Evolutionary conservation across 2,329 filamentous ascomycete genomes (phyloP), one percentile per base, ranked within the genome.

Genomic region (Trichoderma gracile): DNA sequence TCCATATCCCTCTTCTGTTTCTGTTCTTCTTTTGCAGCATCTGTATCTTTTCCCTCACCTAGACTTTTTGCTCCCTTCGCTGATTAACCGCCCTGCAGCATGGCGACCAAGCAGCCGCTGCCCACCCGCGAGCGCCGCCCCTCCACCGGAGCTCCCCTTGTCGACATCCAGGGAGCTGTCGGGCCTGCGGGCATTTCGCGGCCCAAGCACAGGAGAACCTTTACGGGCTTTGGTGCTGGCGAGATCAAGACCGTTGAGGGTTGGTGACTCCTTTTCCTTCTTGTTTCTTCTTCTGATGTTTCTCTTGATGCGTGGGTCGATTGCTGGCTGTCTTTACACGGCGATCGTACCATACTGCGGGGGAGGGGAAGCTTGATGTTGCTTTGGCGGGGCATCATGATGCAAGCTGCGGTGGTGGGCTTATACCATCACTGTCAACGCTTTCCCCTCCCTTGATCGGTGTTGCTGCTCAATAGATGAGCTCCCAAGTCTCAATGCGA

Each of bases 181-280:
- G 90, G 90, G n/a, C 92, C 93, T 46, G 89, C 89, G 47, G 94
- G 96, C 75, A 89, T 90, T 79, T 87, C 85, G 27, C 86, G 95
- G 67, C 95, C 95, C 52, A 99, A 98, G 81, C 95, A 99, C 81
- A 97, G 92, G 83, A 87, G 95, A 70, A 98, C 94, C n/a, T 91
- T 91, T 69, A 99, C 95, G 10, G 95, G 95, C 9, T 95, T 98
- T 74, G 93, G 93, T 40, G 85, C 93, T 30, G 82, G 86, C 42
- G 95, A 99, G 75, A 97, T 97, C 82, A 97, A 97, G 82, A 89
- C 80, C 72, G 92, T 98, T 55, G 93, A 98, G 81, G 92, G 93
- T 81, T 87, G 80, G 79, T 69, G 42, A 33, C 33, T 33, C 19
- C 19, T 12, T 46, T 25, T 33, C 23, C 30, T 30, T 30, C 9